Conservation (phyloP, 2,329 filamentous ascomycete genomes). For the Exophiala phaeomuriformis region DNA sequence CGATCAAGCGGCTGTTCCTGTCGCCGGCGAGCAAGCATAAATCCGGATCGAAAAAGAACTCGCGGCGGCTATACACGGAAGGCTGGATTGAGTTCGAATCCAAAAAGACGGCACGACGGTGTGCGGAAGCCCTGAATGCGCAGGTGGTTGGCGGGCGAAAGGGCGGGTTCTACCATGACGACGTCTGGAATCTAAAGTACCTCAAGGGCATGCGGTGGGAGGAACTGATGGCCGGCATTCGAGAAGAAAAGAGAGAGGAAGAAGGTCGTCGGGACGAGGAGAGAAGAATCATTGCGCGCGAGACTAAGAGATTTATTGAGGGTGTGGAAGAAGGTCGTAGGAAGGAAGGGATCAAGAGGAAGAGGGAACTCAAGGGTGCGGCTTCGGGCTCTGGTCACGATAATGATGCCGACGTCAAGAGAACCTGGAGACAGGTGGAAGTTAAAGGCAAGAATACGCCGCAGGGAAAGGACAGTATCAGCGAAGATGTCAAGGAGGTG, state of each 20-base stretch:
- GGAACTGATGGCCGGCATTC: conserved; percentile 41
- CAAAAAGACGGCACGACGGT: conserved; percentile 40
- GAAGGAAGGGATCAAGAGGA: conserved; percentile 39
- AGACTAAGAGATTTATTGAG: conserved; percentile 39
- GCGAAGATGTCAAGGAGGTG: conserved; percentile 38
- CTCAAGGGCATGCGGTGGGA: conserved; percentile 38
- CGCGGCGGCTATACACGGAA: conserved; percentile 38
- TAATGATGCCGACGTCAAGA: conserved; percentile 22
- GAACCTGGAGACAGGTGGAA: conserved; percentile 39
- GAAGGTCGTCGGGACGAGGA: conserved; percentile 39
- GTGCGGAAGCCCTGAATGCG: conserved; percentile 41
- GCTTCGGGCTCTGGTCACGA: not conserved
- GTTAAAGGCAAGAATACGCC: conserved; percentile 27
- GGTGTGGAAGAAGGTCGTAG: conserved; percentile 33
- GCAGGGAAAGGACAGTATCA: conserved; percentile 28
- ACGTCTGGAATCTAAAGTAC: conserved; percentile 44
- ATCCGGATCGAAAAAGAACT: conserved; percentile 32
- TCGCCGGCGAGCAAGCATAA: conserved; percentile 33
- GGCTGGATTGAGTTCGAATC: conserved; percentile 44
- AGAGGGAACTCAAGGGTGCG: conserved; percentile 36
- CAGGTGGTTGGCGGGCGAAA: conserved; percentile 39
- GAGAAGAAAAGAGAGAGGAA: conserved; percentile 37
- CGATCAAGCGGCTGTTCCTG: conserved; percentile 40
- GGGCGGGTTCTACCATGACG: conserved; percentile 41
- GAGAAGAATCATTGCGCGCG: conserved; percentile 37